Conservation (phyloP, 495 filamentous ascomycete species). For the Penicillium silybi region DNA sequence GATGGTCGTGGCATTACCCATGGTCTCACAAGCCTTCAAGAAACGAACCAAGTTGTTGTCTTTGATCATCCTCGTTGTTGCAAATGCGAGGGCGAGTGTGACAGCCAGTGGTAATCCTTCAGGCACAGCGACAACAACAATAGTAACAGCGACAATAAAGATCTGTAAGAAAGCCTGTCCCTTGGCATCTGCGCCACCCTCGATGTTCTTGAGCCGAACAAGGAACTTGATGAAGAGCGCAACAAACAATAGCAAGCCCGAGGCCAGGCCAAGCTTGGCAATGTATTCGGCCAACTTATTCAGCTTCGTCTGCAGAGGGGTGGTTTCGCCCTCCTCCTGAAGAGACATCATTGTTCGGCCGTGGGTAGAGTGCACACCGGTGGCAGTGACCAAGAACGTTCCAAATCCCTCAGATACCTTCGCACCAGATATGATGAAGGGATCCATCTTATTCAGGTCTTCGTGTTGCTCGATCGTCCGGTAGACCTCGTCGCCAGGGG, state of each 20-base stretch:
- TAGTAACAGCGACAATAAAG: constrained; percentile 91
- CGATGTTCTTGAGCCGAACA: constrained; percentile 53
- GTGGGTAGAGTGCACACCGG: constrained; percentile 81
- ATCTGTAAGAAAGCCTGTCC: constrained; percentile 86
- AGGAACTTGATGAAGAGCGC: constrained; percentile 93
- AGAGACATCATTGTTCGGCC: constrained; percentile 94
- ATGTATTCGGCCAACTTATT: constrained; percentile 90
- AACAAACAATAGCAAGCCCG: constrained; percentile 79
- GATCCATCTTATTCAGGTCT: constrained; percentile 77
- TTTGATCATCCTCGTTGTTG: constrained; percentile 90
- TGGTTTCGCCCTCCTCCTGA: constrained; percentile 84
- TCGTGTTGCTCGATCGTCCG: constrained; percentile 73
- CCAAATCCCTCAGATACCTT: constrained; percentile 92
- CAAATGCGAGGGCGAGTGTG: constrained; percentile 89
- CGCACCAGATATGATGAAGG: constrained; percentile 88
- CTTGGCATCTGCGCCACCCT: constrained; percentile 61
- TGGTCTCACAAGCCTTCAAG: constrained; percentile 93
- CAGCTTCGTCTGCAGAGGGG: constrained; percentile 90
- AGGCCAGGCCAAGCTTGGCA: constrained; percentile 81
- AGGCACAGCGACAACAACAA: constrained; percentile 92
- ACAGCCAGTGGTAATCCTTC: constrained; percentile 92
- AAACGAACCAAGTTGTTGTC: constrained; percentile 93
- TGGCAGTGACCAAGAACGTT: constrained; percentile 80
- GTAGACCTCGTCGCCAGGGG: constrained; percentile 71
- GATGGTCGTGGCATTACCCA: constrained; percentile 95